These are phyloP conservation scores for Dactylellina leptospora DNA, from an alignment of 2,329 filamentous ascomycete species.

Conservation along the genomic window DNA sequence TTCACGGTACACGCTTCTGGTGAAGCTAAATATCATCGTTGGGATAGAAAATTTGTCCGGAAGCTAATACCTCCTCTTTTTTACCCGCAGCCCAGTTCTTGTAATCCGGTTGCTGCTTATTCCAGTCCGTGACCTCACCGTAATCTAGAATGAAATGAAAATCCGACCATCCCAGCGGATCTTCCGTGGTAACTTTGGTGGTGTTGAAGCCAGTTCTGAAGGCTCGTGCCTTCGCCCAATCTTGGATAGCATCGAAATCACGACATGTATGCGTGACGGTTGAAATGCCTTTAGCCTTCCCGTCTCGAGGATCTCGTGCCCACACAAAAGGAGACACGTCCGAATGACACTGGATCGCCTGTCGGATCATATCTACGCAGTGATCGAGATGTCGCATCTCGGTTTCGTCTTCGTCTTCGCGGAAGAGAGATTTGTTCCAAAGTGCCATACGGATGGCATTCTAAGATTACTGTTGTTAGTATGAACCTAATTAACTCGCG, in stretches of 20 bases:
- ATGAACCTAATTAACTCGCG: no score
- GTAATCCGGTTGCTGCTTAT: conserved; percentile 20
- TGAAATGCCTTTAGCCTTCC: conserved; percentile 20
- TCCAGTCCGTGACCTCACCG: conserved; percentile 11
- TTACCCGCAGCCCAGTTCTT: conserved; percentile 23
- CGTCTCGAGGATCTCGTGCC: conserved; percentile 19
- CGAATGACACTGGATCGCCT: conserved; percentile 18
- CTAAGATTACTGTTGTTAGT: conserved; percentile 2
- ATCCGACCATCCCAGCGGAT: conserved; percentile 15
- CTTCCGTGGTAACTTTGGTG: conserved; percentile 3
- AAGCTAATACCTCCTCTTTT: conserved; percentile 8
- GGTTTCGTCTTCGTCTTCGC: conserved; percentile 20
- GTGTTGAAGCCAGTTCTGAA: conserved; percentile 23
- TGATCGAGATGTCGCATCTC: conserved; percentile 23
- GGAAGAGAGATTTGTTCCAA: conserved; percentile 17
- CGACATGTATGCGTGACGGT: conserved; percentile 24
- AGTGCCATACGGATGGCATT: conserved; percentile 25
- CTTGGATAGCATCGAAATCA: conserved; percentile 14
- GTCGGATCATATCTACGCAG: conserved; percentile 23
- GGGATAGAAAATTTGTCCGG: conserved; percentile 22
- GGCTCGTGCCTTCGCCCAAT: conserved; percentile 6
- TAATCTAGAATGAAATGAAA: conserved; percentile 20
- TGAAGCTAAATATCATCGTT: conserved; percentile 23
- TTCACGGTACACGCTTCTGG: no score
- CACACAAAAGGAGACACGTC: conserved; percentile 23